Conservation (phyloP, 768 basidiomycete species). For the Strobilomyces dryophilus region DNA sequence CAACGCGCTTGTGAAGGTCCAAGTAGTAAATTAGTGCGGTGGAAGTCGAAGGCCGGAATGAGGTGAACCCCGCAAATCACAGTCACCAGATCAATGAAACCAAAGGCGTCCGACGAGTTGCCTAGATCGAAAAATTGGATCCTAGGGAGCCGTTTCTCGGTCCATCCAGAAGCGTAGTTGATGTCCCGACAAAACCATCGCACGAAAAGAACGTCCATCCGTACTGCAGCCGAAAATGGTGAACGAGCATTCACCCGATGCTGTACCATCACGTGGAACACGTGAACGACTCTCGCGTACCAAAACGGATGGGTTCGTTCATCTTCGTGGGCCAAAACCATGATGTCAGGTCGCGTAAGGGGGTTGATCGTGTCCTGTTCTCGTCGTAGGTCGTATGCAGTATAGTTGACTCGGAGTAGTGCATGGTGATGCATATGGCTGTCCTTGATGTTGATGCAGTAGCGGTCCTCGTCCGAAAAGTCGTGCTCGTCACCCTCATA, state of each 20-base stretch:
- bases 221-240: neutral
- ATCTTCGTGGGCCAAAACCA: neutral
- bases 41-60: neutral
- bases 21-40: neutral
- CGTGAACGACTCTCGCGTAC: neutral
- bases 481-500: too few species aligned
- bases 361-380: too few species aligned
- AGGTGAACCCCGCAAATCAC: neutral
- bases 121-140: neutral
- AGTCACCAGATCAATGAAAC: neutral
- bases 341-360: too few species aligned
- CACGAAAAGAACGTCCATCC: neutral
- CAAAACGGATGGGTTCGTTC: neutral
- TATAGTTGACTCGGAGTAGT: too few species aligned
- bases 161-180: neutral
- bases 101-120: neutral
- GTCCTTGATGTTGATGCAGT: too few species aligned
- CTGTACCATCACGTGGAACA: neutral
- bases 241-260: neutral
- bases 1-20: neutral
- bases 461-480: too few species aligned
- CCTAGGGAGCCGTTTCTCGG: neutral
- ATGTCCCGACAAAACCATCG: neutral
- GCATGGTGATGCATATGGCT: too few species aligned
- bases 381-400: too few species aligned